A percentile compares a stretch with the other conserved stretches of the same genome.
Conservation (phyloP, 176 grass and related monocot species). For the Eleusine coracana region DNA sequence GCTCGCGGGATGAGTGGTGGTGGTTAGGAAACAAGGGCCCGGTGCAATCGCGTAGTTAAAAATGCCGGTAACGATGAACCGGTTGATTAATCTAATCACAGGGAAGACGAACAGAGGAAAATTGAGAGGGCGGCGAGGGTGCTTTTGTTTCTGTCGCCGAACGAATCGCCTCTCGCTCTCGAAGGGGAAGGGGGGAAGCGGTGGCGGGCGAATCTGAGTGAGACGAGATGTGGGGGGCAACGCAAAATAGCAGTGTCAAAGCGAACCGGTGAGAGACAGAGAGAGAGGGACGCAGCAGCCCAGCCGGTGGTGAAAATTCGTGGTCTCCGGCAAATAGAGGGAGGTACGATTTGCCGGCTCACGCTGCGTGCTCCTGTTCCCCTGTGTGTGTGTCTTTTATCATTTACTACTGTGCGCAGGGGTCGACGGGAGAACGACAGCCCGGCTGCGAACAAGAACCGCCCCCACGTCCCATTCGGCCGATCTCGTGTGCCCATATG, state of each 20-base stretch:
- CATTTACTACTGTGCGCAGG: background rate
- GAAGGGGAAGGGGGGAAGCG: background rate
- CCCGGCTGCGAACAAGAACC: background rate
- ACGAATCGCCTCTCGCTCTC: background rate
- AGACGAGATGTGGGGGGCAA: background rate
- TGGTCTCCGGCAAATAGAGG: too few species aligned
- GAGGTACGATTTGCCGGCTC: too few species aligned
- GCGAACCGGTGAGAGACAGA: too few species aligned
- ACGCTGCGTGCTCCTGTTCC: background rate
- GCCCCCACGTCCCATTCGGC: background rate
- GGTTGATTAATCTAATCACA: background rate
- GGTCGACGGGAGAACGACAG: too few species aligned
- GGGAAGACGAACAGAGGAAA: background rate
- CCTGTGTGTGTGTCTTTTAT: background rate
- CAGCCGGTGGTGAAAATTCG: too few species aligned
- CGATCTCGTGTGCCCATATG: background rate
- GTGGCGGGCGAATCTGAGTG: conserved; percentile 6
- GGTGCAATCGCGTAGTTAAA: conserved; percentile 7
- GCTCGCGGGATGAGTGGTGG: background rate
- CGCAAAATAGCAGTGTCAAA: background rate
- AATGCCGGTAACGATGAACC: background rate
- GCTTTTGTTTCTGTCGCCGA: background rate
- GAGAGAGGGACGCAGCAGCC: too few species aligned
- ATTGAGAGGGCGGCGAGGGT: background rate
- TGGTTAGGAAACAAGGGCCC: conserved; percentile 26